A percentile compares a stretch with the other conserved stretches of the same genome.
Conservation (phyloP, 2,329 filamentous ascomycete species). For the Mariannaea sp. region DNA sequence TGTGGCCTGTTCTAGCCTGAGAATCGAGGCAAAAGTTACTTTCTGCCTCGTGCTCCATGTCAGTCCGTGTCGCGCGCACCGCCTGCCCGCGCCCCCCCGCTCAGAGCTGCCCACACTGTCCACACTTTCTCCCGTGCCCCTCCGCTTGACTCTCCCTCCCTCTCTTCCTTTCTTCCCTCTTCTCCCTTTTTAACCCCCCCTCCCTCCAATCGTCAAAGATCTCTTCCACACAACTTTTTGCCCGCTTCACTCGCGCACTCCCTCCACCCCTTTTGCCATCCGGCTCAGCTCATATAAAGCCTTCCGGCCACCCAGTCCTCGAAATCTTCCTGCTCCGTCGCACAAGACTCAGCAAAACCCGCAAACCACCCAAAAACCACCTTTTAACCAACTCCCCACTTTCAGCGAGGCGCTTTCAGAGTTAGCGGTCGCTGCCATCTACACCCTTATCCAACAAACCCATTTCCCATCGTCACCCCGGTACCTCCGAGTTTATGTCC, state of each 20-base stretch:
- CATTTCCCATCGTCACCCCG: constrained; percentile 61
- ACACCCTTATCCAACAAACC: constrained; percentile 49
- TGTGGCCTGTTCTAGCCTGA: not conserved
- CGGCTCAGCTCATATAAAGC: not conserved
- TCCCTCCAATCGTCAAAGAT: not conserved
- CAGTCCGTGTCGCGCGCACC: not conserved
- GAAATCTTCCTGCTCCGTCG: constrained; percentile 9
- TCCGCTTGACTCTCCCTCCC: constrained; percentile 32
- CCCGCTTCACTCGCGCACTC: constrained; percentile 10
- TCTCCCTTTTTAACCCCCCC: constrained; percentile 21
- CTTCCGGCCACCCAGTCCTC: constrained; percentile 11
- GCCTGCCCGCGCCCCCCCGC: constrained; percentile 12
- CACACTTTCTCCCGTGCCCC: constrained; percentile 19
- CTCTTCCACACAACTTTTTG: constrained; percentile 9
- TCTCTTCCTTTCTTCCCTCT: not conserved
- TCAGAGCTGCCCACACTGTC: constrained; percentile 3
- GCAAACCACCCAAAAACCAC: constrained; percentile 10
- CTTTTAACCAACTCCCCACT: constrained; percentile 24
- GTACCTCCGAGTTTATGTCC: constrained; percentile 91
- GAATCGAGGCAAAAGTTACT: not conserved
- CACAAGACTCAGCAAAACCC: constrained; percentile 3
- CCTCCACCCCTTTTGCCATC: constrained; percentile 10
- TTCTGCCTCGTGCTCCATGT: not conserved
- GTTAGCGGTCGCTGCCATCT: constrained; percentile 57
- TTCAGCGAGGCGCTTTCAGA: constrained; percentile 53